These are phyloP conservation scores for Trametes coccinea DNA, from an alignment of 768 basidiomycete genomes.

Conservation along the genomic window DNA sequence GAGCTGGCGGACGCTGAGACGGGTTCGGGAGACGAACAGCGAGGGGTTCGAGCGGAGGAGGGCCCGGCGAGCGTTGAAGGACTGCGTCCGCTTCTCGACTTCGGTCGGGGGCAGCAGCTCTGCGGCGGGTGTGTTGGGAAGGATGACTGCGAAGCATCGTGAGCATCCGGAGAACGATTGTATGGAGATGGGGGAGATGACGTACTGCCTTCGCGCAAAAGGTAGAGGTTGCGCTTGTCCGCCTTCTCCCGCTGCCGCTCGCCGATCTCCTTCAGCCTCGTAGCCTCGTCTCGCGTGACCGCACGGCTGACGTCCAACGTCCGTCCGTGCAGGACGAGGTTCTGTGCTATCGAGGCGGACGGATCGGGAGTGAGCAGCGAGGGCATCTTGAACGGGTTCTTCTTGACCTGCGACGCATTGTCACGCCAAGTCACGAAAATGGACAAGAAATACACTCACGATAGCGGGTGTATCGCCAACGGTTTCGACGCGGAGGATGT, in stretches of 20 bases:
- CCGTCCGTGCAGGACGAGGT: slow-evolving; percentile 86
- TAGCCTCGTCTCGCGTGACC: slow-evolving; percentile 87
- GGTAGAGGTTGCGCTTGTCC: slow-evolving; percentile 94
- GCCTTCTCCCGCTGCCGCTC: slow-evolving; percentile 84
- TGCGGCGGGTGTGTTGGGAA: slow-evolving; percentile 85
- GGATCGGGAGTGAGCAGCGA: slow-evolving; percentile 95
- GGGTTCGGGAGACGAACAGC: slow-evolving; percentile 91
- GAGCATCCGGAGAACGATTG: background rate
- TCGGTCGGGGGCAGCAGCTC: slow-evolving; percentile 69
- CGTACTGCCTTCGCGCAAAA: slow-evolving; percentile 93
- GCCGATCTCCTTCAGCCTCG: slow-evolving; percentile 84
- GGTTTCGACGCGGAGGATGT: slow-evolving; percentile 66
- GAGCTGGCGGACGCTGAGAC: slow-evolving; percentile 90
- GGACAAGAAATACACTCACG: too few relatives aligned
- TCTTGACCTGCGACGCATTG: slow-evolving; percentile 47
- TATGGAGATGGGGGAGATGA: slow-evolving; percentile 12
- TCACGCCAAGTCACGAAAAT: too few relatives aligned
- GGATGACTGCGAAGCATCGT: slow-evolving; percentile 61
- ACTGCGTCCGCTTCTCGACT: slow-evolving; percentile 79
- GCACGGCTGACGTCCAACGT: slow-evolving; percentile 90
- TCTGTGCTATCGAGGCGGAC: slow-evolving; percentile 77
- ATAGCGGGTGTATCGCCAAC: slow-evolving; percentile 43
- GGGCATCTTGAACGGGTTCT: slow-evolving; percentile 84
- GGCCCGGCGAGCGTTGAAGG: slow-evolving; percentile 81
- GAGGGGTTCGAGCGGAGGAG: slow-evolving; percentile 91